Evolutionary conservation across 2,329 filamentous ascomycete species (phyloP), one percentile per base, ranked within the genome.

Genomic region (Metarhizium sp.): DNA sequence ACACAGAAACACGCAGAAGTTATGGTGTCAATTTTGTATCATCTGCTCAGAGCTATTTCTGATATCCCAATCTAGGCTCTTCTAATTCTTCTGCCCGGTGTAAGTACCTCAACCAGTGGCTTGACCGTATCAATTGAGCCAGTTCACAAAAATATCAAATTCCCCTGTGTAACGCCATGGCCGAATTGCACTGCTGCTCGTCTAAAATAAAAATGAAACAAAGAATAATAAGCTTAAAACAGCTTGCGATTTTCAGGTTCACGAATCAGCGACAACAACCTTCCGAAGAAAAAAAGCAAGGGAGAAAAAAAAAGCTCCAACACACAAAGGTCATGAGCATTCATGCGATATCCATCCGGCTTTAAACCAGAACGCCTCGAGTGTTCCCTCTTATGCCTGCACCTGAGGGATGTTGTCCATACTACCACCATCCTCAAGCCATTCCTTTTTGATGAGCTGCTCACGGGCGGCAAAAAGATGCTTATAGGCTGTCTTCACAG

Each of bases 401-500:
- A 71, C 66, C 52, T 69, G 66, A 2, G 90, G 90, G 54, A 96
- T 78, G 61, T 84, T 86, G 47, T 81, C 81, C 70, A 89, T 78
- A 61, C 85, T 85, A 42, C 85, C 88, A 56, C 87, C 87, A 57
- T 85, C 83, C 54, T 80, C 78, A 54, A 92, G 78, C 84, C 90
- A 92, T 58, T 87, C 83, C 52, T 83, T 76, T 62, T 87, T 84
- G 64, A 96, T 82, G 57, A 99, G 74, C 59, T 82, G 78, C 55
- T 92, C 85, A 52, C 85, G 82, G 51, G 87, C 85, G 18, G 79
- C 78, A 68, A 92, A 92, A 51, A 99, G 78, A 65, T 88, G 85
- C 68, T 94, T 94, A 77, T 97, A 99, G 0, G 92, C 92, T 30
- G 90, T 95, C 65, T 95, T 92, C 64, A 99, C 96, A 0, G 94